Evolutionary conservation across 257 asterid species (phyloP).

Genomic region (Nicotiana benthamiana): DNA sequence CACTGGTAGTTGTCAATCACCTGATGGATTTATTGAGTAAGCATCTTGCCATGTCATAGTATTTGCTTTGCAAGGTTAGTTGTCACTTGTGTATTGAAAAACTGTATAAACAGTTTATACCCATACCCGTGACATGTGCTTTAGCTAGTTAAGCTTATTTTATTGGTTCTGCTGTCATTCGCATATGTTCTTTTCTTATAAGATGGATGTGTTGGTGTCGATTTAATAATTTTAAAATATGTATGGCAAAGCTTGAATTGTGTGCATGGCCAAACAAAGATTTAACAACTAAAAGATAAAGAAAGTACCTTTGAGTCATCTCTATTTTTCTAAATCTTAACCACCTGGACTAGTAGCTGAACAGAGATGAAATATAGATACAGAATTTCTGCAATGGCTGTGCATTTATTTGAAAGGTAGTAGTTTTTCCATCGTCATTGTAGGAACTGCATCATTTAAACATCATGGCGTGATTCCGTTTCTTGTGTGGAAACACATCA

Average conservation of each 20-base stretch:
- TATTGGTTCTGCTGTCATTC: neutral
- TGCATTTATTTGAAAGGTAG: neutral
- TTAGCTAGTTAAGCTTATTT: neutral
- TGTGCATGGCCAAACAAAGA: neutral
- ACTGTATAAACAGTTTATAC: neutral
- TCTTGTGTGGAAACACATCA: neutral
- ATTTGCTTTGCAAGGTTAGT: neutral
- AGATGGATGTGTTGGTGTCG: neutral
- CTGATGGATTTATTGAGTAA: conserved; percentile 84
- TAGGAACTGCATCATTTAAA: neutral
- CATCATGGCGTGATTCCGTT: neutral
- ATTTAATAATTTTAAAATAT: neutral
- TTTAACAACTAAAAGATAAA: neutral
- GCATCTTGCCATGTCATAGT: conserved; percentile 27
- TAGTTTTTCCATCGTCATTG: neutral
- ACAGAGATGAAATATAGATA: neutral
- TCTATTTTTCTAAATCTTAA: neutral
- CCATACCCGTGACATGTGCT: neutral
- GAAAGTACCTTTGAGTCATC: neutral
- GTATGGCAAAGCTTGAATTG: neutral
- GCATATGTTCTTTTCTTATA: neutral
- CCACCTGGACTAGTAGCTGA: neutral
- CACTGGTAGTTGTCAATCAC: conserved; percentile 53
- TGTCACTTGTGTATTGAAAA: neutral
- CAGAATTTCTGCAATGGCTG: neutral